Evolutionary conservation across 148 eudicot species (phyloP).

Genomic region (Heliosperma pusillum): DNA sequence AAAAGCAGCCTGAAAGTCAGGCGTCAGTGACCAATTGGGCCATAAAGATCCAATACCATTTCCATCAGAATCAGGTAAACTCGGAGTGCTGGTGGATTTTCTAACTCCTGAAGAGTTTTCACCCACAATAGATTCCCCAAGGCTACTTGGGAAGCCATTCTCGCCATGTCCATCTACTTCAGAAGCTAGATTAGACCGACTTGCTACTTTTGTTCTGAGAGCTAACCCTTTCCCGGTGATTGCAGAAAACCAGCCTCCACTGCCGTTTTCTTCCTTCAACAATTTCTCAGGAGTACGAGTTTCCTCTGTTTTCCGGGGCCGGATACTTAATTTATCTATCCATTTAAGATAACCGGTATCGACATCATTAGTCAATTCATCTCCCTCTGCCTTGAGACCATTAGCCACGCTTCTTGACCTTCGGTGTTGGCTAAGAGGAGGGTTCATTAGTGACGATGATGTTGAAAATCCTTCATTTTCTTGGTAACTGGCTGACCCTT

Average conservation of each 20-base stretch:
- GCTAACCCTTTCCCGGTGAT: slow-evolving; percentile 70
- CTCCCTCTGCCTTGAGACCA: slow-evolving; percentile 47
- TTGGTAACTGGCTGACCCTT: slow-evolving; percentile 37
- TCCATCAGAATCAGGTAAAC: slow-evolving; percentile 59
- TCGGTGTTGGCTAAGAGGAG: slow-evolving; percentile 60
- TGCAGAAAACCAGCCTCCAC: slow-evolving; percentile 57
- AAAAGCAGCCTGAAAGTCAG: slow-evolving; percentile 78
- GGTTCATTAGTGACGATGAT: slow-evolving; percentile 36
- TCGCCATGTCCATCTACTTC: slow-evolving; percentile 38
- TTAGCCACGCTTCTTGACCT: slow-evolving; percentile 68
- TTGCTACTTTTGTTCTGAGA: slow-evolving; percentile 65
- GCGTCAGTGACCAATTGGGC: slow-evolving; percentile 74
- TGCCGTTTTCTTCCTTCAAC: slow-evolving; percentile 65
- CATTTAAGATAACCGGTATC: slow-evolving; percentile 27
- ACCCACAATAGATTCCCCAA: slow-evolving; percentile 42
- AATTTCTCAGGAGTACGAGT: slow-evolving; percentile 57
- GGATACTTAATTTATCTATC: slow-evolving; percentile 47
- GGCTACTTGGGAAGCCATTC: slow-evolving; percentile 30
- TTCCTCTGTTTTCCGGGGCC: slow-evolving; percentile 58
- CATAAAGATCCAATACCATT: slow-evolving; percentile 46
- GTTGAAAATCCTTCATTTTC: slow-evolving; percentile 44
- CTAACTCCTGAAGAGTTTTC: slow-evolving; percentile 50
- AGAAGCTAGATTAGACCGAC: slow-evolving; percentile 47
- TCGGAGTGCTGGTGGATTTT: slow-evolving; percentile 81
- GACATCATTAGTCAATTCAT: slow-evolving; percentile 26